Conservation (phyloP, 305 asterid genomes). For the Solanum chacoense region DNA sequence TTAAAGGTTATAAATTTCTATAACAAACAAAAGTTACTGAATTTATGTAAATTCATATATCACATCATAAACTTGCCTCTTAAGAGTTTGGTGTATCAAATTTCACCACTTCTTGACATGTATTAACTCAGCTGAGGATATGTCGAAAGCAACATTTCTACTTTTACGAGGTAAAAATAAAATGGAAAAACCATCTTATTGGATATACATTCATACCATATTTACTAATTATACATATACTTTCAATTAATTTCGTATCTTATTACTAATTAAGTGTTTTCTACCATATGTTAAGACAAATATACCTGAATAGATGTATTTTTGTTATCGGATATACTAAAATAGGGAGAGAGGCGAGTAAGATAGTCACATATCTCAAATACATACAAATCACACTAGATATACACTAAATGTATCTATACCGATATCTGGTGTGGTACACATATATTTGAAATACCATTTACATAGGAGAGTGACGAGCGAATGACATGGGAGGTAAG, state of each 20-base stretch:
- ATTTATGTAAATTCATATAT: not conserved
- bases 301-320: not conserved
- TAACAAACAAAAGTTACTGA: not conserved
- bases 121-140: not conserved
- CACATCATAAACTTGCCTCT: not conserved
- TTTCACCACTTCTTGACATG: not conserved
- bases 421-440: not conserved
- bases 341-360: not conserved
- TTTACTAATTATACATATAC: not conserved
- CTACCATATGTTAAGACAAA: not conserved
- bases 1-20: rapidly evolving
- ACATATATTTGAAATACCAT: not conserved
- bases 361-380: not conserved
- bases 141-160: rapidly evolving
- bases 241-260: not conserved
- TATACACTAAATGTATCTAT: not conserved
- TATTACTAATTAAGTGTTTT: not conserved
- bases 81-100: not conserved
- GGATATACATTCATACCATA: not conserved
- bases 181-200: not conserved
- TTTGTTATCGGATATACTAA: not conserved
- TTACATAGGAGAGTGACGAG: not conserved
- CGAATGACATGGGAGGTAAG: not conserved
- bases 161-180: not conserved
- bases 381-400: not conserved